Base-by-base conservation (phyloP, 225 moss, liverwort and hornwort genomes). In the Thuidium tamariscinum region DNA sequence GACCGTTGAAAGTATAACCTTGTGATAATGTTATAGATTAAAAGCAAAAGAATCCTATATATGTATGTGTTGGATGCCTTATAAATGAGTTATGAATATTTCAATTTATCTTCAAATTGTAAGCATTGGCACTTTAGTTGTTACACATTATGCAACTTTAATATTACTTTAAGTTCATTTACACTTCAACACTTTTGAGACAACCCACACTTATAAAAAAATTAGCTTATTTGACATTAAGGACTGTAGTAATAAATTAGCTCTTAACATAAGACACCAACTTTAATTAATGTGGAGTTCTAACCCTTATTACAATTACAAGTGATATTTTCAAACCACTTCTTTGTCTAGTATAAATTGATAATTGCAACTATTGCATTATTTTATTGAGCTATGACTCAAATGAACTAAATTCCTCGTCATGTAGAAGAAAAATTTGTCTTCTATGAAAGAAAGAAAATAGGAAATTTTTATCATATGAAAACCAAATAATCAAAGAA, bases 1-100 rank as follows among this genome's bases (percentile, higher is more conserved):
- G 7, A 34, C 21, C 49, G 13, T 34, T 20, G 21, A 49, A 49
- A 48, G 3, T 13, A 2, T 32, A 1, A 0, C 5, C 12, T 0
- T 32, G 0, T 17, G 1, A 1, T 29, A 72, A 11, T 29, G 44
- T 16, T 27, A 10, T 16, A 42, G 22, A 69, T 41, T 39, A 23
- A 41, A 14, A 39, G 23, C 2, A 20, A 26, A 42, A 15, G 44
- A 44, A 10, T 4, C 8, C 1, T 15, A 41, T 11, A 11, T 36
- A 22, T 67, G 1, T 7, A 13, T 39, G 13, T 68, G 13, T 39
- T n/a, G 11, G 9, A 26, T 42, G 8, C 5, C 26, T 70, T 26
- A 26, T 5, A 42, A 26, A 42, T 27, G 42, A 70, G 3, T 26
- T 70, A 42, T 27, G 3, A 10, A 16, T 16, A 9, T 14, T 0